These are phyloP conservation scores for Diaporthe nobilis DNA, from an alignment of 2,329 filamentous ascomycete species.

Conservation along the genomic window DNA sequence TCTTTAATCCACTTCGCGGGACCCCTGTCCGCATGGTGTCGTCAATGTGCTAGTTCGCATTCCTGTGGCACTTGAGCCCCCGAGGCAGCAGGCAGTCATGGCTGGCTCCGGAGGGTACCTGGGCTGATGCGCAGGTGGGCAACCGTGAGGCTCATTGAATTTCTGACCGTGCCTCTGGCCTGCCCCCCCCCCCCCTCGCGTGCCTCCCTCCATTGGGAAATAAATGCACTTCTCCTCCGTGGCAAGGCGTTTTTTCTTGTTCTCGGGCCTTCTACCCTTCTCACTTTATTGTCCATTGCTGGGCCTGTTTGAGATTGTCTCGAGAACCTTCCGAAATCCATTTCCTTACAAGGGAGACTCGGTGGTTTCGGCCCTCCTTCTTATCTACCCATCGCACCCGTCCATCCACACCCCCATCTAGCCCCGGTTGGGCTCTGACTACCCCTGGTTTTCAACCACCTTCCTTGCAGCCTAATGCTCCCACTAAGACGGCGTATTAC, in stretches of 20 bases:
- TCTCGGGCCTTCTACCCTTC: constrained; percentile 42
- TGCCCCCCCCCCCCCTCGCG: constrained; percentile 1
- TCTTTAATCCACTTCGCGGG: constrained; percentile 28
- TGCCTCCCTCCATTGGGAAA: constrained; percentile 43
- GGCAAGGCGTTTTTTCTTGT: constrained; percentile 39
- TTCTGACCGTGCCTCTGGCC: constrained; percentile 34
- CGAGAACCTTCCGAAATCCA: neutral
- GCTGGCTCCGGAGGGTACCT: neutral
- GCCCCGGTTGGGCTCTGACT: constrained; percentile 42
- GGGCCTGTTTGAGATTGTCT: neutral
- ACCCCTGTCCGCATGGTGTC: constrained; percentile 11
- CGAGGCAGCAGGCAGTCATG: constrained; percentile 39
- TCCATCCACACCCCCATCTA: constrained; percentile 8
- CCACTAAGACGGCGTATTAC: constrained; percentile 42
- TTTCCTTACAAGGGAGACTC: constrained; percentile 23
- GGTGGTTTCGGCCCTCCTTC: constrained; percentile 19
- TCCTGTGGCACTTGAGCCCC: constrained; percentile 30
- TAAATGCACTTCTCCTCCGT: constrained; percentile 41
- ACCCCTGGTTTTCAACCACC: constrained; percentile 37
- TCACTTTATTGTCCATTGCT: neutral
- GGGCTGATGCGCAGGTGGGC: neutral
- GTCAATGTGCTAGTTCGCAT: constrained; percentile 29
- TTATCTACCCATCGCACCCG: constrained; percentile 24
- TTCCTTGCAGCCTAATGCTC: constrained; percentile 40
- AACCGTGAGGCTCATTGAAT: constrained; percentile 28